Evolutionary conservation across 352 stramenopile species (phyloP).

Genomic region (Pythium chondricola): DNA sequence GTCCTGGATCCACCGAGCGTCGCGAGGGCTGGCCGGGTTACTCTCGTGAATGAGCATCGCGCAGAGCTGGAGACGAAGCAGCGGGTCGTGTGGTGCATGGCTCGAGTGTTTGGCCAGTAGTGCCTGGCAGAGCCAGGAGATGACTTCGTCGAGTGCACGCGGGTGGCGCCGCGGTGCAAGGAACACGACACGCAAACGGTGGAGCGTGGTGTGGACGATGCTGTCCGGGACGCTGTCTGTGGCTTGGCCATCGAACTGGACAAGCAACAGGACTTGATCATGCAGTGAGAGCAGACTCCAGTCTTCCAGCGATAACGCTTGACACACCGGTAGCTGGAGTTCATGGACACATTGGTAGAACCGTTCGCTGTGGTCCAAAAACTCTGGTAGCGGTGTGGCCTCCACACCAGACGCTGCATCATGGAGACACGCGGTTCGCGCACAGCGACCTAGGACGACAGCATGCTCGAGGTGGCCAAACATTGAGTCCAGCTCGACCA

Average conservation of each 20-base stretch:
- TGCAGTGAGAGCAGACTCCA: slow-evolving; percentile 51
- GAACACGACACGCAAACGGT: slow-evolving; percentile 47
- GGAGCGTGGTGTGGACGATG: slow-evolving; percentile 14
- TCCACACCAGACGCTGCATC: slow-evolving; percentile 6
- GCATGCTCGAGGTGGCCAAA: slow-evolving; percentile 54
- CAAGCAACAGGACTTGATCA: slow-evolving; percentile 43
- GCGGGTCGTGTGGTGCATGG: neutral
- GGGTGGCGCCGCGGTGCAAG: slow-evolving; percentile 29
- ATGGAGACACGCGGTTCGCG: neutral
- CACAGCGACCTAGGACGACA: slow-evolving; percentile 40
- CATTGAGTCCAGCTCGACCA: slow-evolving; percentile 47
- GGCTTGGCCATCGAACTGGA: slow-evolving; percentile 20
- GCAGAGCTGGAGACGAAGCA: slow-evolving; percentile 30
- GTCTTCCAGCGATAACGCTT: slow-evolving; percentile 36
- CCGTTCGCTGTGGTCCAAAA: slow-evolving; percentile 44
- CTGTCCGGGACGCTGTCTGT: neutral
- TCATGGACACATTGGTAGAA: slow-evolving; percentile 55
- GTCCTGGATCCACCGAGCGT: slow-evolving; percentile 56
- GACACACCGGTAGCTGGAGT: slow-evolving; percentile 34
- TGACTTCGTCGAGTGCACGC: slow-evolving; percentile 43
- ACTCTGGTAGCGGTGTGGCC: slow-evolving; percentile 34
- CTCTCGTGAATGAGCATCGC: slow-evolving; percentile 55
- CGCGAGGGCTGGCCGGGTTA: slow-evolving; percentile 38
- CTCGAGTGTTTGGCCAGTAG: neutral
- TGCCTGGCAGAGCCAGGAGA: slow-evolving; percentile 40